These are phyloP conservation scores for Erodium maritimum DNA, from an alignment of 345 rosid species.

Conservation along the genomic window DNA sequence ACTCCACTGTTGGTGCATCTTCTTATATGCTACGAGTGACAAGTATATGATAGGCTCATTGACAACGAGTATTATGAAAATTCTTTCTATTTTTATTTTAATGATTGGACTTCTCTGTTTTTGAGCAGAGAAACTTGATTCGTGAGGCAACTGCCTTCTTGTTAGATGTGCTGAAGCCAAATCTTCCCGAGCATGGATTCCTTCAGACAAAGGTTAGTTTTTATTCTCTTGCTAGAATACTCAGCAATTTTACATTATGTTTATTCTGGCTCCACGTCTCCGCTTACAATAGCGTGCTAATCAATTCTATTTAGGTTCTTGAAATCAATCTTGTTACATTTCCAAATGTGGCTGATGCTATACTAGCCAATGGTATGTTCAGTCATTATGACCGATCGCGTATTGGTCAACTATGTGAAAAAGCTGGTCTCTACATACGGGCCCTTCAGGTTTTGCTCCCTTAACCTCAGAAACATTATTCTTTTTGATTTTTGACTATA, in stretches of 20 bases:
- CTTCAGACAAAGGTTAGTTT: conserved; percentile 73
- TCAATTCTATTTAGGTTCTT: conserved; percentile 42
- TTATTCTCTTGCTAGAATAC: conserved; percentile 1
- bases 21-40: background rate
- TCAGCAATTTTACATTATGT: background rate
- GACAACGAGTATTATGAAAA: background rate
- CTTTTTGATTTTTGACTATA: background rate
- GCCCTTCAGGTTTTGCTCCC: conserved; percentile 51
- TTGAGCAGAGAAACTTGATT: conserved; percentile 71
- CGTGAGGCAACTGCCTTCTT: conserved; percentile 97
- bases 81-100: no score
- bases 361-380: conserved; percentile 92
- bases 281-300: conserved; percentile 3
- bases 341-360: conserved; percentile 94
- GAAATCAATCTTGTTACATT: conserved; percentile 93
- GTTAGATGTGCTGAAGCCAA: conserved; percentile 87
- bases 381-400: conserved; percentile 96
- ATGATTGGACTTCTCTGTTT: background rate
- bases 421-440: conserved; percentile 83
- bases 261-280: conserved; percentile 2
- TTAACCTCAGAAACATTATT: no score
- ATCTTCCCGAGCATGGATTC: conserved; percentile 77
- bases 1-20: no score
- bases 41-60: background rate
- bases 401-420: conserved; percentile 94